A percentile compares a stretch with the other conserved stretches of the same genome.
These are phyloP conservation scores for Pythium aquatile DNA, from an alignment of 352 stramenopile species.

Conservation along the genomic window DNA sequence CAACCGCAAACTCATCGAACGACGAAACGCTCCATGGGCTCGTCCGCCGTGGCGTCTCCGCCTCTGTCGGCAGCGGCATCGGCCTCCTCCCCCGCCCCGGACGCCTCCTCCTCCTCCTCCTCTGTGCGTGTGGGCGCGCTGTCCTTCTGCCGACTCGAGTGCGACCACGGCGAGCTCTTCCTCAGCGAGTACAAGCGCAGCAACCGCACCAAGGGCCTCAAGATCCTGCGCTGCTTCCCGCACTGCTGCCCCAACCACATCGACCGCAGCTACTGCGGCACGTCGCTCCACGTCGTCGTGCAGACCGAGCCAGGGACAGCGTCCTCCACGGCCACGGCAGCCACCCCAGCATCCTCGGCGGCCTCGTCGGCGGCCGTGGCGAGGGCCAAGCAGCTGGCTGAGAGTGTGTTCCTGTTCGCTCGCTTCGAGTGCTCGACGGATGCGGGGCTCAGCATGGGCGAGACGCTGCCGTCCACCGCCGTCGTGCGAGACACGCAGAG, in stretches of 20 bases:
- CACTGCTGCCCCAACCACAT: slow-evolving; percentile 31
- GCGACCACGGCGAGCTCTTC: slow-evolving; percentile 65
- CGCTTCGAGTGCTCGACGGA: slow-evolving; percentile 38
- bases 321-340: not conserved
- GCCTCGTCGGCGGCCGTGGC: not conserved
- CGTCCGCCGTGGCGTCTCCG: slow-evolving; percentile 4
- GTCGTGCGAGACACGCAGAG: slow-evolving; percentile 41
- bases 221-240: slow-evolving; percentile 52
- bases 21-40: slow-evolving; percentile 22
- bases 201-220: slow-evolving; percentile 72
- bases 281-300: slow-evolving; percentile 33
- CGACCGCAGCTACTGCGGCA: slow-evolving; percentile 31
- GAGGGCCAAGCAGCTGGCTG: slow-evolving; percentile 15
- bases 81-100: not conserved
- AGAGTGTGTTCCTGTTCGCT: slow-evolving; percentile 30
- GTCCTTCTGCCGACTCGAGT: slow-evolving; percentile 59
- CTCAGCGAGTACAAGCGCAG: slow-evolving; percentile 67
- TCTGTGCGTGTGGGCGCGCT: slow-evolving; percentile 32
- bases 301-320: slow-evolving; percentile 15
- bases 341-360: not conserved
- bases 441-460: slow-evolving; percentile 32
- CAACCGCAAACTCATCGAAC: slow-evolving; percentile 17
- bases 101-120: not conserved
- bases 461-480: slow-evolving; percentile 43
- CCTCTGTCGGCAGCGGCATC: not conserved